Conservation (phyloP, 306 rosid genomes). For the Hippophae rhamnoides region DNA sequence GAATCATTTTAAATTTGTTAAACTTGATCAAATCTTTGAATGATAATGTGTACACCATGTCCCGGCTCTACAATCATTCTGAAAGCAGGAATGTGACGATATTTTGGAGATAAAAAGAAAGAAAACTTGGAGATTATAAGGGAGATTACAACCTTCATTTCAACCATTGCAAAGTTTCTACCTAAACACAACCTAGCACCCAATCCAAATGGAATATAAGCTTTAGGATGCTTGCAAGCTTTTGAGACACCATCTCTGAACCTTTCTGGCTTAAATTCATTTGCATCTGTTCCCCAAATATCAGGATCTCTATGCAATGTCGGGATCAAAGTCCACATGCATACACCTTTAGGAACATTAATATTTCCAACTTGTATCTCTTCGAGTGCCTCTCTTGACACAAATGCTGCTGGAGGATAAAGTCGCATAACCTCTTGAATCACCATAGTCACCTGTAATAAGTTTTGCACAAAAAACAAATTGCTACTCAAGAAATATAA, state of each 20-base stretch:
- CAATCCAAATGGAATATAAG: conserved; percentile 73
- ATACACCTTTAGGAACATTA: conserved; percentile 57
- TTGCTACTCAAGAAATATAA: too few relatives aligned
- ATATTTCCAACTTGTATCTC: conserved; percentile 58
- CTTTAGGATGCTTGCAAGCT: conserved; percentile 63
- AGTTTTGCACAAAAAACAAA: too few relatives aligned
- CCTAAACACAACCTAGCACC: conserved; percentile 79
- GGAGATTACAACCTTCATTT: conserved; percentile 45
- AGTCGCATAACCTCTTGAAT: conserved; percentile 71
- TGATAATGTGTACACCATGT: conserved; percentile 45
- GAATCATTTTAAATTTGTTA: not conserved
- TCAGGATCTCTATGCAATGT: conserved; percentile 66
- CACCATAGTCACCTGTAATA: conserved; percentile 38
- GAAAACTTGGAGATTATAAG: conserved; percentile 43
- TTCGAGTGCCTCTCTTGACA: conserved; percentile 76
- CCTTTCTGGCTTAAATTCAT: conserved; percentile 78
- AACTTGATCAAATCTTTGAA: conserved; percentile 21
- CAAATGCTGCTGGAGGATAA: conserved; percentile 88
- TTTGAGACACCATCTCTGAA: conserved; percentile 62
- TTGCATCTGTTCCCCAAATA: conserved; percentile 74
- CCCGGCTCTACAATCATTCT: conserved; percentile 82
- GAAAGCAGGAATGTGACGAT: conserved; percentile 62
- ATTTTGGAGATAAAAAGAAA: conserved; percentile 59
- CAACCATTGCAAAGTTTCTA: conserved; percentile 68
- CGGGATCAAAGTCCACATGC: conserved; percentile 75